phyloP scores from a whole-genome alignment of 2,329 filamentous ascomycete genomes.

The Ophiostoma sp. region DNA sequence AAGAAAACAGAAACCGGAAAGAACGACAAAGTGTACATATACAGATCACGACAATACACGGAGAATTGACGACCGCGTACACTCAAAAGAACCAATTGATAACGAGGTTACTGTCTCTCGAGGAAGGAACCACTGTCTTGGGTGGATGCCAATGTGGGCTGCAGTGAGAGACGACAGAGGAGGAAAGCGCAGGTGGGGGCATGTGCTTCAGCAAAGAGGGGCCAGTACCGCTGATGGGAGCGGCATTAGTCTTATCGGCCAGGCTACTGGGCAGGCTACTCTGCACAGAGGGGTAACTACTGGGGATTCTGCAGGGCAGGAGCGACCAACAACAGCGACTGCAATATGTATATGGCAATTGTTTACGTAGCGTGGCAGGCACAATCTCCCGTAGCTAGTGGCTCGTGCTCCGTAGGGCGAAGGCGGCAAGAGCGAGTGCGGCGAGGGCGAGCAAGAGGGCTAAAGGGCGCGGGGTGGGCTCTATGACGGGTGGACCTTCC shows the following conservation, averaged over 20 bases:
- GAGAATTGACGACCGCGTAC: too few relatives aligned
- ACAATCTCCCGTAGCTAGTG: neutral
- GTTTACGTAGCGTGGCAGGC: slow-evolving; percentile 5
- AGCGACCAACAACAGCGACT: neutral
- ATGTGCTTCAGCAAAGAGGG: neutral
- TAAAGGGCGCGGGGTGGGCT: slow-evolving; percentile 2
- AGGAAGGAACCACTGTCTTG: slow-evolving; percentile 5
- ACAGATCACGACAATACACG: neutral
- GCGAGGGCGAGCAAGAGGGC: neutral
- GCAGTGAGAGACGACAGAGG: neutral
- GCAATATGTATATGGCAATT: slow-evolving; percentile 5
- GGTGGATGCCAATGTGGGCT: slow-evolving; percentile 6
- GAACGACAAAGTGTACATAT: neutral
- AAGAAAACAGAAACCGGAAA: neutral
- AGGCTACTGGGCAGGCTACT: neutral
- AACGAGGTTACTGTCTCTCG: neutral
- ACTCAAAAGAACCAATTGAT: neutral
- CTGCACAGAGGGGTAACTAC: too few relatives aligned
- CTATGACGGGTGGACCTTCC: slow-evolving; percentile 1
- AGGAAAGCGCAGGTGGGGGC: neutral
- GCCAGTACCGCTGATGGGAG: neutral
- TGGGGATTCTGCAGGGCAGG: neutral
- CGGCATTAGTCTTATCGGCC: slow-evolving; percentile 1
- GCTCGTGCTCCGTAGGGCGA: slow-evolving; percentile 8
- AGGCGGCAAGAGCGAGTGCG: slow-evolving; percentile 13